Conservation (phyloP, 1,139 yeast species). For the Casaregolazyma lundiana region DNA sequence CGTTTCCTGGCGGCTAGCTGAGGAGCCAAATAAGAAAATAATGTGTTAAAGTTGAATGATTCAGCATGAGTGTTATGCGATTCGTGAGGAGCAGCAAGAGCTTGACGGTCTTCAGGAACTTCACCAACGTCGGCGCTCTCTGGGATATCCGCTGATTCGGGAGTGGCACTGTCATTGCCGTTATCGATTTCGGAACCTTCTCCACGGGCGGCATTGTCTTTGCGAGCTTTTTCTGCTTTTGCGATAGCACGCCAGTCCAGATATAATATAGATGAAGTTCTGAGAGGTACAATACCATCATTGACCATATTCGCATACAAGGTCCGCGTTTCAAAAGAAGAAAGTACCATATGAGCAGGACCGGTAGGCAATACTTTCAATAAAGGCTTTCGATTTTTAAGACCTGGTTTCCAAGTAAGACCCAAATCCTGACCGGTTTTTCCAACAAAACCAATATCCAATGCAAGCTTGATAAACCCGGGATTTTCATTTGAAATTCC, state of each 20-base stretch:
- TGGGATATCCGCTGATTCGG: conserved; percentile 3
- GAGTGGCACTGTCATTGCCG: conserved; percentile 6
- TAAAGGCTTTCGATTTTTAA: conserved; percentile 48
- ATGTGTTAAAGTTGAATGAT: conserved; percentile 14
- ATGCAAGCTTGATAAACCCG: conserved; percentile 72
- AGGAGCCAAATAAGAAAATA: conserved; percentile 33
- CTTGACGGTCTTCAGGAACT: conserved; percentile 33
- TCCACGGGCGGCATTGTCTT: conserved; percentile 1
- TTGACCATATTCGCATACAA: conserved; percentile 74
- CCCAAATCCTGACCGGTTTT: conserved; percentile 92
- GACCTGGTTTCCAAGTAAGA: conserved; percentile 41
- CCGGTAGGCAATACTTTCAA: conserved; percentile 74
- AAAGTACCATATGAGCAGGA: conserved; percentile 65
- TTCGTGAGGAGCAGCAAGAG: conserved; percentile 20
- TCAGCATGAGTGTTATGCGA: background rate
- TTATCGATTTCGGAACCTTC: conserved; percentile 13
- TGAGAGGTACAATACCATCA: conserved; percentile 90
- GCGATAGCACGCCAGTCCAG: conserved; percentile 66
- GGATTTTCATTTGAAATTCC: conserved; percentile 90
- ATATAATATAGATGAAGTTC: conserved; percentile 79
- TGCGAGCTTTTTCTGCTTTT: conserved; percentile 44
- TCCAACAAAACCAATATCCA: conserved; percentile 88
- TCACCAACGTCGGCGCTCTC: conserved; percentile 24
- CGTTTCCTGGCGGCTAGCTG: conserved; percentile 29
- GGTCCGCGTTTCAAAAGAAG: conserved; percentile 62